These are phyloP conservation scores for Rhynchosporium agropyri DNA, from an alignment of 2,329 filamentous ascomycete genomes.

Conservation along the genomic window DNA sequence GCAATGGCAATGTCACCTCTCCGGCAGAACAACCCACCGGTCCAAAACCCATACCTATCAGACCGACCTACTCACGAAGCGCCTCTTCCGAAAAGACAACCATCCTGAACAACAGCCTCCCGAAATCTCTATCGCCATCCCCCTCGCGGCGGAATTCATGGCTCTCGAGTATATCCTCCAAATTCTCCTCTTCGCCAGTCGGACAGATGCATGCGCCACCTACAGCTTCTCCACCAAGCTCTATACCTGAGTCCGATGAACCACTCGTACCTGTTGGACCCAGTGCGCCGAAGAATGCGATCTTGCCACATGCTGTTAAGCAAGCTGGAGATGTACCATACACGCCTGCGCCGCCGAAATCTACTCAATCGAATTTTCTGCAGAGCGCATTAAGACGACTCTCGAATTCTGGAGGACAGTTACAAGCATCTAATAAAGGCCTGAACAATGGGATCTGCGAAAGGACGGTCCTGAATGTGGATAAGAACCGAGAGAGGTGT, in stretches of 20 bases:
- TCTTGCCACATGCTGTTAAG: conserved; percentile 59
- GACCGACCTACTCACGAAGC: conserved; percentile 36
- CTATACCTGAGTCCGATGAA: conserved; percentile 38
- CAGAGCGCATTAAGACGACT: conserved; percentile 80
- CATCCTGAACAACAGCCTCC: conserved; percentile 33
- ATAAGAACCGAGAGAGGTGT: conserved; percentile 77
- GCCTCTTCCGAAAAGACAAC: conserved; percentile 35
- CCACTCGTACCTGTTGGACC: conserved; percentile 41
- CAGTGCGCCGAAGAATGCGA: conserved; percentile 57
- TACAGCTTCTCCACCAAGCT: conserved; percentile 15
- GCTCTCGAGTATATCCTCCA: conserved; percentile 91
- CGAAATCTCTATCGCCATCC: conserved; percentile 34
- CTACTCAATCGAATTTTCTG: conserved; percentile 71
- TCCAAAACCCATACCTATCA: conserved; percentile 33
- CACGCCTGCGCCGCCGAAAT: conserved; percentile 73
- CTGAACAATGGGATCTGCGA: conserved; percentile 74
- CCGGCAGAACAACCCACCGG: conserved; percentile 24
- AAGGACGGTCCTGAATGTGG: conserved; percentile 81
- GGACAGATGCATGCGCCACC: conserved; percentile 20
- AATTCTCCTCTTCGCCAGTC: conserved; percentile 70
- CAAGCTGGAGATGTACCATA: conserved; percentile 67
- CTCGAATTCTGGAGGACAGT: conserved; percentile 64
- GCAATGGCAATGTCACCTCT: conserved; percentile 19
- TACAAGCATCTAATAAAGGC: conserved; percentile 45
- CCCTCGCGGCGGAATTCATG: conserved; percentile 69